A percentile compares a stretch with the other conserved stretches of the same genome.
Evolutionary conservation across 192 early-diverging fungal genomes (phyloP).

Genomic region (Coemansia sp.): DNA sequence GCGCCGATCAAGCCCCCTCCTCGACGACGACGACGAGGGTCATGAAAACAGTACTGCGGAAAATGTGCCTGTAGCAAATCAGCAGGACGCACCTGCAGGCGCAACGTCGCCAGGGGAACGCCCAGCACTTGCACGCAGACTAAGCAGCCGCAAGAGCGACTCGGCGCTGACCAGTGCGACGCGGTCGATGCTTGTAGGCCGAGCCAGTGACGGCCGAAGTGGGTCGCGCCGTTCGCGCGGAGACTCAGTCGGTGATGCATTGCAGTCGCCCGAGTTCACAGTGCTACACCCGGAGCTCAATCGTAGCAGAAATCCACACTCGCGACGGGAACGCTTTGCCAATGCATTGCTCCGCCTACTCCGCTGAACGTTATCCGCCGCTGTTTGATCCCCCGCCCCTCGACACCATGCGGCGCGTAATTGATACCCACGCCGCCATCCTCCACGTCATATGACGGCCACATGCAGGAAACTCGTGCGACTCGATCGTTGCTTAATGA

Average conservation of each 20-base stretch:
- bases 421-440: neutral
- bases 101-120: slow-evolving; percentile 7
- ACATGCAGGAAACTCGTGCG: neutral
- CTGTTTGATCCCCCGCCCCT: neutral
- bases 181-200: slow-evolving; percentile 27
- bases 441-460: neutral
- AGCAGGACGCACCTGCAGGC: slow-evolving; percentile 8
- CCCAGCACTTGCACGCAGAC: slow-evolving; percentile 31
- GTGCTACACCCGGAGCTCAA: slow-evolving; percentile 38
- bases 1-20: slow-evolving; percentile 19
- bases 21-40: slow-evolving; percentile 9
- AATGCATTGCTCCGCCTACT: slow-evolving; percentile 13
- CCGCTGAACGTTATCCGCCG: neutral
- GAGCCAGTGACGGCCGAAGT: slow-evolving; percentile 2
- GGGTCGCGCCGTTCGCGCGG: slow-evolving; percentile 9
- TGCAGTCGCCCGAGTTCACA: slow-evolving; percentile 51
- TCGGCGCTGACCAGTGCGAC: slow-evolving; percentile 46
- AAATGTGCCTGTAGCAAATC: neutral
- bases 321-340: slow-evolving; percentile 43
- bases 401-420: neutral
- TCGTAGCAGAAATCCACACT: slow-evolving; percentile 21
- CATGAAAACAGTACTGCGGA: neutral
- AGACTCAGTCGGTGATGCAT: slow-evolving; percentile 37
- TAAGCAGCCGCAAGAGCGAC: slow-evolving; percentile 51
- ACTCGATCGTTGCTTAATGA: neutral